Conservation (phyloP, 1,139 yeast genomes). For the Pneumocystis wakefieldiae region DNA sequence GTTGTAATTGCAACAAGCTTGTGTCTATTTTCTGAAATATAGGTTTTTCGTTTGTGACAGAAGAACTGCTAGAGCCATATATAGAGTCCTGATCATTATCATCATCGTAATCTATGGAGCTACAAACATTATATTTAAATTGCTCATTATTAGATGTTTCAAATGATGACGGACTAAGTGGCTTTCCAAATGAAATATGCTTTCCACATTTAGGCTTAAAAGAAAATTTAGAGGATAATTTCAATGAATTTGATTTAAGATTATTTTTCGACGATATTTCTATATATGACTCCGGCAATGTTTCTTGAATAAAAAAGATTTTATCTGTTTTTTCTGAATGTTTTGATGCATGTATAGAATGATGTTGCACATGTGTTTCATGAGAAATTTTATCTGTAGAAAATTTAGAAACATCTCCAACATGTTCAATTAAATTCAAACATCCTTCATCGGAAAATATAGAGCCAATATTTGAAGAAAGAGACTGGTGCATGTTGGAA, state of each 20-base stretch:
- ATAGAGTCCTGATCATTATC: conserved; percentile 28
- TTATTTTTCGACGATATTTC: background rate
- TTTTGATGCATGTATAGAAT: background rate
- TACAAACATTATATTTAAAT: conserved; percentile 2
- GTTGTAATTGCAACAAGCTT: background rate
- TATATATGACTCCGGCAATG: background rate
- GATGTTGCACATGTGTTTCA: background rate
- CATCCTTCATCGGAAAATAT: no score
- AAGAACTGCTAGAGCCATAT: conserved; percentile 4
- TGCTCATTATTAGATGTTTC: background rate
- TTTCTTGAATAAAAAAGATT: background rate
- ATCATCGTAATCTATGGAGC: conserved; percentile 23
- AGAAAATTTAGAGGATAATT: background rate
- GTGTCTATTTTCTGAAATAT: background rate
- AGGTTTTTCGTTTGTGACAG: background rate
- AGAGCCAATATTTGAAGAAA: background rate
- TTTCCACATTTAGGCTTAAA: background rate
- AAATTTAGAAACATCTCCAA: background rate
- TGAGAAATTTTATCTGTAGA: background rate
- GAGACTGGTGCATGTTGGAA: background rate
- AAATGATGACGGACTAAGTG: background rate
- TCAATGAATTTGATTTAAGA: background rate
- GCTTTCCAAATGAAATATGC: background rate
- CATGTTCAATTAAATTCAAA: background rate
- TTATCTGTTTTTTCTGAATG: background rate